Conservation (phyloP, 352 stramenopile genomes). For the Globisporangium barbulae region DNA sequence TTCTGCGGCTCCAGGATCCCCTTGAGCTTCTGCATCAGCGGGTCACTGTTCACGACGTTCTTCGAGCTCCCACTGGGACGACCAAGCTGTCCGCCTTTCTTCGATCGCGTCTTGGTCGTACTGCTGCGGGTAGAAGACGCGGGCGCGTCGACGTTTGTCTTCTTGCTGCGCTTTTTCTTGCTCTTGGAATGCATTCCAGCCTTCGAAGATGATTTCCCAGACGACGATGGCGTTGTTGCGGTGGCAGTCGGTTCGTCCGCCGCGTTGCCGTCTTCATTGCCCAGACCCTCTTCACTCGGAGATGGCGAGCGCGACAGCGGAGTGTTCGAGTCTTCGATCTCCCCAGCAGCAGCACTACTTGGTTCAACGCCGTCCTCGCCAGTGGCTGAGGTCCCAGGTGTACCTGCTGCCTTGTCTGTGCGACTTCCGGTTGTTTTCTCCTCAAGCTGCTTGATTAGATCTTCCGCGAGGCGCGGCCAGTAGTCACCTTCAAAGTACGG, state of each 20-base stretch:
- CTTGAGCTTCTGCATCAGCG: conserved; percentile 97
- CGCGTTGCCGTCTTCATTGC: conserved; percentile 26
- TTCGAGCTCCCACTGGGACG: conserved; percentile 54
- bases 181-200: conserved; percentile 34
- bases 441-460: conserved; percentile 98
- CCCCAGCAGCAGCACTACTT: conserved; percentile 10
- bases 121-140: conserved; percentile 51
- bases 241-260: conserved; percentile 10
- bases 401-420: conserved; percentile 22
- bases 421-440: conserved; percentile 76
- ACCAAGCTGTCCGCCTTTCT: conserved; percentile 44
- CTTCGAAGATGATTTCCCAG: conserved; percentile 23
- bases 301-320: conserved; percentile 48
- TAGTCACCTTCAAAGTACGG: conserved; percentile 99
- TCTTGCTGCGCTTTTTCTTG: conserved; percentile 82
- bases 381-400: conserved; percentile 1
- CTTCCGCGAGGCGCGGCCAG: conserved; percentile 97
- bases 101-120: conserved; percentile 66
- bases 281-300: conserved; percentile 32
- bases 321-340: conserved; percentile 30
- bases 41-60: conserved; percentile 86
- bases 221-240: conserved; percentile 15
- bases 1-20: conserved; percentile 98
- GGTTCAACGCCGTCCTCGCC: conserved; percentile 16
- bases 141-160: conserved; percentile 53